phyloP scores from a whole-genome alignment of 495 filamentous ascomycete species.

The Talaromyces nanjingensis region DNA sequence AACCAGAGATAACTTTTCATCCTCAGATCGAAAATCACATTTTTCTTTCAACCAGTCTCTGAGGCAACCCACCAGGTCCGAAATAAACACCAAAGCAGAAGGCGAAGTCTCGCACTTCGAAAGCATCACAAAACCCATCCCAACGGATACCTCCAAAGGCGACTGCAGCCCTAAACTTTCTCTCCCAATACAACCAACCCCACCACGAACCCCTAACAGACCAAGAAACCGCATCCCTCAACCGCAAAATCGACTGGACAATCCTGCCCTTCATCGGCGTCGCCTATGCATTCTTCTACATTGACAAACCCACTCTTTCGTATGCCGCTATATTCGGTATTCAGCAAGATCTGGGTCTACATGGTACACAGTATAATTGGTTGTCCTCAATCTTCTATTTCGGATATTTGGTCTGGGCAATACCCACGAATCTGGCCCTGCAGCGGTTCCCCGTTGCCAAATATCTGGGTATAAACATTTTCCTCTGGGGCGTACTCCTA shows the following conservation, averaged over 20 bases:
- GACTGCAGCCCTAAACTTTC: too few species aligned
- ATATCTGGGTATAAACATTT: slow-evolving; percentile 43
- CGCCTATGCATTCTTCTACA: slow-evolving; percentile 31
- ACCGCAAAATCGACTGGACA: slow-evolving; percentile 39
- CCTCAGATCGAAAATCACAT: too few species aligned
- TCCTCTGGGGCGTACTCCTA: slow-evolving; percentile 50
- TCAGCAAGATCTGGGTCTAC: slow-evolving; percentile 21
- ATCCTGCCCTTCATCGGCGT: slow-evolving; percentile 36
- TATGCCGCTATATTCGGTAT: slow-evolving; percentile 37
- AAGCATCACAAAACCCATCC: too few species aligned
- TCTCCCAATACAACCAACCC: too few species aligned
- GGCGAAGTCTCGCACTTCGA: too few species aligned
- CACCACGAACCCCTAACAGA: too few species aligned
- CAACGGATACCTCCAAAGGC: too few species aligned
- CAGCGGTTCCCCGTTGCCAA: slow-evolving; percentile 43
- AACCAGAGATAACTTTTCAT: too few species aligned
- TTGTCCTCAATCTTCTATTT: slow-evolving; percentile 36
- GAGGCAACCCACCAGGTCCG: too few species aligned
- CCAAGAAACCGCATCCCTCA: too few species aligned
- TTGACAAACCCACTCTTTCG: slow-evolving; percentile 44
- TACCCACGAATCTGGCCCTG: slow-evolving; percentile 36
- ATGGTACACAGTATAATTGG: slow-evolving; percentile 37
- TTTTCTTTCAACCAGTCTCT: too few species aligned
- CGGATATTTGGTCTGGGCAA: slow-evolving; percentile 30
- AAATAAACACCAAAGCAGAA: too few species aligned